Evolutionary conservation across 768 basidiomycete species (phyloP).

Genomic region (Epithele typhae): DNA sequence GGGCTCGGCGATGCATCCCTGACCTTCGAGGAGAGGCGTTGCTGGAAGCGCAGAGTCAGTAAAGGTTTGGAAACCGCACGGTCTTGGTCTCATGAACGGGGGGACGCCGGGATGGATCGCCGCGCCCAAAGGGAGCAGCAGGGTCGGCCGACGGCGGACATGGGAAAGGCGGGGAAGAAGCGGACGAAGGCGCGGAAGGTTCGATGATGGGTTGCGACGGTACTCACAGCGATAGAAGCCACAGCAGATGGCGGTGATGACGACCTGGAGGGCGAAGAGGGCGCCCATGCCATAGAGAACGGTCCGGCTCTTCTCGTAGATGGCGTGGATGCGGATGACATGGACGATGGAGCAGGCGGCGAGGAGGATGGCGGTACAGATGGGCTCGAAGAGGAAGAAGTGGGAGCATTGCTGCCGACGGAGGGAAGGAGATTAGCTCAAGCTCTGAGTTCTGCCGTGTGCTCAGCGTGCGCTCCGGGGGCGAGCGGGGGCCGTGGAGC

Average conservation of each 20-base stretch:
- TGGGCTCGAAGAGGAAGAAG: constrained; percentile 85
- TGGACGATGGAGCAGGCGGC: constrained; percentile 71
- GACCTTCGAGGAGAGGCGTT: constrained; percentile 66
- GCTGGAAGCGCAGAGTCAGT: constrained; percentile 33
- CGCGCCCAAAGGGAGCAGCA: too few relatives aligned
- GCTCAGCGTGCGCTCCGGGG: too few relatives aligned
- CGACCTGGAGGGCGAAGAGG: constrained; percentile 64
- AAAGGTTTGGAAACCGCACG: too few relatives aligned
- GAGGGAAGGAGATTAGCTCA: constrained; percentile 1
- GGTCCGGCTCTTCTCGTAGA: constrained; percentile 60
- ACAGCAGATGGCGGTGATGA: constrained; percentile 68
- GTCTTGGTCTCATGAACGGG: too few relatives aligned
- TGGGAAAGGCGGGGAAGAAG: too few relatives aligned
- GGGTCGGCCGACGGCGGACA: too few relatives aligned
- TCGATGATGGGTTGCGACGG: neutral
- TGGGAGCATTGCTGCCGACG: constrained; percentile 60
- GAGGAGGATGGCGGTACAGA: constrained; percentile 76
- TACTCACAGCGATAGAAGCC: constrained; percentile 72
- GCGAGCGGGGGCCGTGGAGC: too few relatives aligned
- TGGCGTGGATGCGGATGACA: constrained; percentile 74
- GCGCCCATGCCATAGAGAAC: constrained; percentile 52
- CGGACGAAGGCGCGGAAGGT: neutral
- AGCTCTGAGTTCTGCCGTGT: too few relatives aligned
- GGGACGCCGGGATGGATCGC: too few relatives aligned
- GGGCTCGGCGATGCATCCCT: constrained; percentile 86